Conservation (phyloP, 495 filamentous ascomycete species). For the Hamigera avellanea region DNA sequence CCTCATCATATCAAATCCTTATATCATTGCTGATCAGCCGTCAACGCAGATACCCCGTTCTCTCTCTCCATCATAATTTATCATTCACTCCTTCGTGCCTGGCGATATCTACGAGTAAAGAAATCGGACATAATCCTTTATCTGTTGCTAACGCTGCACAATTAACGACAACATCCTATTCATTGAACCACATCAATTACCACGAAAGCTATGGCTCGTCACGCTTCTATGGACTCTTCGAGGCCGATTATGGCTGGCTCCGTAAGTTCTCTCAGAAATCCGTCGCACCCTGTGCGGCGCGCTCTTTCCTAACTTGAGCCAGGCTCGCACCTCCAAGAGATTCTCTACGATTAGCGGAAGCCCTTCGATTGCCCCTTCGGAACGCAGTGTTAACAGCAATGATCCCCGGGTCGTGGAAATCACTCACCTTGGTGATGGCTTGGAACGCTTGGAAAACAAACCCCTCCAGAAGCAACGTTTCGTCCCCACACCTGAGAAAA, state of each 20-base stretch:
- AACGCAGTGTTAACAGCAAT: constrained; percentile 40
- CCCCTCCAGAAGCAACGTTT: constrained; percentile 78
- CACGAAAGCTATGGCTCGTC: constrained; percentile 38
- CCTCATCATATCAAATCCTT: no score
- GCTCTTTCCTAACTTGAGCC: constrained; percentile 11
- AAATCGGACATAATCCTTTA: no score
- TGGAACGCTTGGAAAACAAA: constrained; percentile 88
- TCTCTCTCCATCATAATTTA: no score
- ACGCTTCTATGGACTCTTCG: constrained; percentile 58
- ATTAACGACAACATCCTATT: no score
- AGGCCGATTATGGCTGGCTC: constrained; percentile 68
- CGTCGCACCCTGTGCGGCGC: no score
- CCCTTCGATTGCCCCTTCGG: constrained; percentile 58
- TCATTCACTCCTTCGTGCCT: no score
- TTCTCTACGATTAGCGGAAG: constrained; percentile 71
- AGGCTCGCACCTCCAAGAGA: constrained; percentile 61
- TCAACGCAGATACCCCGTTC: neutral
- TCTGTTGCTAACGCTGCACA: no score
- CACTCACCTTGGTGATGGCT: constrained; percentile 65
- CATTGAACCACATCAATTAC: no score
- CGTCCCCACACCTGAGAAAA: constrained; percentile 69
- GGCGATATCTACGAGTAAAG: no score
- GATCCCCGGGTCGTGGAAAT: constrained; percentile 59
- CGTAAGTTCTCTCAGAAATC: constrained; percentile 34
- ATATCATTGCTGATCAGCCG: no score